These are phyloP conservation scores for Pleurotus sapidus DNA, from an alignment of 768 basidiomycete genomes.

Conservation along the genomic window DNA sequence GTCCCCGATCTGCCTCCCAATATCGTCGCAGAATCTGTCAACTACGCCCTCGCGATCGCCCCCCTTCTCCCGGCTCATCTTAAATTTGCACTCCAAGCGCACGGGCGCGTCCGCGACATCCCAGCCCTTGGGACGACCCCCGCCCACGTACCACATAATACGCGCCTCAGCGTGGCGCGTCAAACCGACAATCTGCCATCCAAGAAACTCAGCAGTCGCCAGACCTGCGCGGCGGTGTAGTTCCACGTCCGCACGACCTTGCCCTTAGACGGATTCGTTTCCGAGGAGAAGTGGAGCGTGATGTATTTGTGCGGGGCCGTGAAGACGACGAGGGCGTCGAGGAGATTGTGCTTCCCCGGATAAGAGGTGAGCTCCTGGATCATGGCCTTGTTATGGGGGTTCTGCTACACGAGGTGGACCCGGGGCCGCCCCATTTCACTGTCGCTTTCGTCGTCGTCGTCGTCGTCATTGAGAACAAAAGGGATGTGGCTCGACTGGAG, in stretches of 20 bases:
- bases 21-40: conserved; percentile 15
- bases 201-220: conserved; percentile 12
- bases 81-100: conserved; percentile 19
- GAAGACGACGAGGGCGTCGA: conserved; percentile 17
- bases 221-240: conserved; percentile 23
- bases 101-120: conserved; percentile 17
- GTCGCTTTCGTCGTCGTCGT: conserved; percentile 5
- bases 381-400: conserved; percentile 21
- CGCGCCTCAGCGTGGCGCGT: conserved; percentile 11
- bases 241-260: conserved; percentile 25
- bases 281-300: conserved; percentile 21
- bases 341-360: not conserved
- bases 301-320: conserved; percentile 21
- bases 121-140: conserved; percentile 9
- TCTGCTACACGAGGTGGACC: conserved; percentile 22
- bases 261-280: conserved; percentile 19
- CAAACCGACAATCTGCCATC: conserved; percentile 11
- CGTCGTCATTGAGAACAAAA: conserved; percentile 20
- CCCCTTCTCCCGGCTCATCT: conserved; percentile 21
- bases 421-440: conserved; percentile 14
- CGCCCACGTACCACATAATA: conserved; percentile 11
- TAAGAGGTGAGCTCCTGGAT: conserved; percentile 10
- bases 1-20: conserved; percentile 5
- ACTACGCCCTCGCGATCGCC: conserved; percentile 19
- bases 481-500: conserved; percentile 34